Evolutionary conservation across 2,329 filamentous ascomycete species (phyloP), one percentile per base, ranked within the genome.

Genomic region (Aspergillus cejpii): DNA sequence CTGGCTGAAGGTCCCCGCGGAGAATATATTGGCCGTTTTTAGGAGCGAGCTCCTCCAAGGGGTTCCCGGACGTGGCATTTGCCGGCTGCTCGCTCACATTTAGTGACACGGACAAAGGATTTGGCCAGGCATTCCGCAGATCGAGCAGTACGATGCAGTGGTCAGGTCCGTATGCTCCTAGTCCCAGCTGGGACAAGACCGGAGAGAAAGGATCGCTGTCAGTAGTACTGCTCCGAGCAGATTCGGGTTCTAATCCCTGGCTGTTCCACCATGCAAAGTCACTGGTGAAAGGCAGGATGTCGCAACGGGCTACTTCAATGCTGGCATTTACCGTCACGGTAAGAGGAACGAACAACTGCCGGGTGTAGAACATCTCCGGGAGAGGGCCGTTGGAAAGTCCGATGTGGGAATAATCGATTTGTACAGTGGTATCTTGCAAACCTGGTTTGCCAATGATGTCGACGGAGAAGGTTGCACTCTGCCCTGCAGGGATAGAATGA

Each of bases 301-400:
- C 90, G 52, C 90, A 81, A 28, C 87, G 78, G 26, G 83, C 77
- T 7, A 96, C 73, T 59, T 96, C 88, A 20, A 96, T 76, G 58
- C 88, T 92, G 3, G 89, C 86, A 60, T 96, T 96, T 38, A 97
- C 91, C 4, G 91, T 96, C 12, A 96, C 79, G 0, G 84, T 87
- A 45, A 97, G 72, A 11, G 88, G 85, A 21, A 94, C 74, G 14
- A 83, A 83, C 12, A 94, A 76, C 60, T 92, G 87, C 29, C 90
- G 79, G 0, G 90, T 95, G 60, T 89, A 87, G 59, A 95, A 94
- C 26, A 80, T 76, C 27, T 84, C 81, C 19, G 77, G 75, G 1
- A 90, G 70, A 45, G 89, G 80, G 10, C 79, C 76, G n/a, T 75
- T 74, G 4, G 81, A 73, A 24, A 81, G 76, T 1, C 87, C 87